Evolutionary conservation across 1,284 basidiomycete species (phyloP), one percentile per base, ranked within the genome.

Genomic region (Calocybe gambosa): DNA sequence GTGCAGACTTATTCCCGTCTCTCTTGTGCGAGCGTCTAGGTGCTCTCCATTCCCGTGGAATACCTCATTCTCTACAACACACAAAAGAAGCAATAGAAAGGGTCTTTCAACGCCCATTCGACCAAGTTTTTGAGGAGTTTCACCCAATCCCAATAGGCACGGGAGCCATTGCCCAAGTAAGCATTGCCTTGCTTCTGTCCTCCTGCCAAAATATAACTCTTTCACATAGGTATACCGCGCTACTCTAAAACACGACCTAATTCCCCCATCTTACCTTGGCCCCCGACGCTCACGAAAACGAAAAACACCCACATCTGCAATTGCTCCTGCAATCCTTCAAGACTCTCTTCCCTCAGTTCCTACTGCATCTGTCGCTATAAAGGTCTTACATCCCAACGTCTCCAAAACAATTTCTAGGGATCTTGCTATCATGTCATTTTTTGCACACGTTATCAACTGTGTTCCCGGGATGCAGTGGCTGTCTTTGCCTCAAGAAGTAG

Each of bases 391-490:
- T 63, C 96, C 95, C 0, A 70, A 77, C 43, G 92, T 92, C 12
- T 69, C 73, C 21, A 86, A 91, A 59, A 86, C 78, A 33, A 97
- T 99, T 48, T 71, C 75, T 13, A 78, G 94, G 33, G 95, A 99
- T 67, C 80, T 99, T 44, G 76, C 85, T 45, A 98, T 99, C 68
- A 94, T 99, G 92, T 74, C 78, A 28, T 87, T 97, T 71, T 98
- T 98, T 62, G 93, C 96, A 16, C 74, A 75, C 35, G 64, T 80
- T 38, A 75, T 99, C 55, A 82, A 91, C 46, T 47, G 85, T 15
- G 66, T 99, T 46, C 96, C 96, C 0, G 93, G 93, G 12, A 93
- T 97, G 81, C 77, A 94, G 56, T 99, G 96, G 96, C 68, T 99
- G 31, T 96, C 93, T 8, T 78, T 99, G 9, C 92, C 93, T 0